Percentiles rank a stretch among this genome's conserved stretches.
Evolutionary conservation across 148 eudicot species (phyloP).

Genomic region (Salicornia ramosissima): DNA sequence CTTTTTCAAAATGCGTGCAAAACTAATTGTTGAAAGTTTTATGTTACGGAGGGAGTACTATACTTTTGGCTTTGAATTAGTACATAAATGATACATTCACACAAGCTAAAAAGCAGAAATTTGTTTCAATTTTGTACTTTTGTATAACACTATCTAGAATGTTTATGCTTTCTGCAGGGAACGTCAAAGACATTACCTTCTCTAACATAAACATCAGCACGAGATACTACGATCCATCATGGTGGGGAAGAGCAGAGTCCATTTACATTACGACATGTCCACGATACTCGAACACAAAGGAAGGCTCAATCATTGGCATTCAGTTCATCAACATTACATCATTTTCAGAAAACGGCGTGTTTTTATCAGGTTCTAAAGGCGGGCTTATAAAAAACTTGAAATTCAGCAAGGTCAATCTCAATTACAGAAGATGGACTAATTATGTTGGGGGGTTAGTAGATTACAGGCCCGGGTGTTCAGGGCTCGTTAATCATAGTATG

Average conservation of each 20-base stretch:
- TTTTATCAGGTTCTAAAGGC: constrained; percentile 66
- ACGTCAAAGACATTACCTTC: constrained; percentile 75
- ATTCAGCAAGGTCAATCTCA: constrained; percentile 51
- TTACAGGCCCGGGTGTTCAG: constrained; percentile 90
- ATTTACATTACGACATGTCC: constrained; percentile 88
- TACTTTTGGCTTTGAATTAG: not conserved
- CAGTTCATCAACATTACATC: constrained; percentile 75
- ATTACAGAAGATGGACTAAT: constrained; percentile 71
- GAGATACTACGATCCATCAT: constrained; percentile 86
- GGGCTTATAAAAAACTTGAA: constrained; percentile 53
- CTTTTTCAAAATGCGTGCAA: too few relatives aligned
- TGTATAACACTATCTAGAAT: not conserved
- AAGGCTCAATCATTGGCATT: constrained; percentile 67
- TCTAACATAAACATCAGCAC: constrained; percentile 90
- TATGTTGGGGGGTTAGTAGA: constrained; percentile 76
- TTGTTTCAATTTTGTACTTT: not conserved
- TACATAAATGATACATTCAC: not conserved
- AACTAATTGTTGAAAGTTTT: too few relatives aligned
- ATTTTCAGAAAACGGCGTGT: constrained; percentile 77
- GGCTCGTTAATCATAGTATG: constrained; percentile 66
- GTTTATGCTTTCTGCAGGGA: constrained; percentile 52
- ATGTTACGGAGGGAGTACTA: too few relatives aligned
- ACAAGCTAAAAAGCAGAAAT: not conserved
- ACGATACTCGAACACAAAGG: constrained; percentile 36
- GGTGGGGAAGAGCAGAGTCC: constrained; percentile 99